phyloP scores from a whole-genome alignment of 2,329 filamentous ascomycete species.

The Aspergillus sp. region DNA sequence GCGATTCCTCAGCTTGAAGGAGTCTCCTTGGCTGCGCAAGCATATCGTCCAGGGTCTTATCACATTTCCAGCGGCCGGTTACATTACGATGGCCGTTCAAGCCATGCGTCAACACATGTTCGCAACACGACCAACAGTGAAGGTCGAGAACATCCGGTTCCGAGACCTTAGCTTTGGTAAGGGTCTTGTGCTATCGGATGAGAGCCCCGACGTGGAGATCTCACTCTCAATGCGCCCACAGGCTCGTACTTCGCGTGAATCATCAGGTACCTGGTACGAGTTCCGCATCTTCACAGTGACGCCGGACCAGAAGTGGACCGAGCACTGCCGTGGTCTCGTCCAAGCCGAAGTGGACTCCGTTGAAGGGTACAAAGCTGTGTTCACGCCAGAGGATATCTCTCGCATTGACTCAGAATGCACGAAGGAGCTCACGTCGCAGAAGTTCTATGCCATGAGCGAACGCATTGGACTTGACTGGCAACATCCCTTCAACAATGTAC shows the following conservation, averaged over 20 bases:
- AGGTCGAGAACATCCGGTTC: constrained; percentile 4
- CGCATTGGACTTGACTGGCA: constrained; percentile 12
- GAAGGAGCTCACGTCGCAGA: constrained; percentile 2
- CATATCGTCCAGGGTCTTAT: constrained; percentile 12
- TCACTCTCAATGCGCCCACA: constrained; percentile 7
- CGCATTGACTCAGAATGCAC: constrained; percentile 8
- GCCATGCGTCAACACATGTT: constrained; percentile 8
- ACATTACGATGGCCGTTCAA: constrained; percentile 12
- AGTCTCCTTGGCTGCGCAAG: constrained; percentile 12
- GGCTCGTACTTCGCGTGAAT: constrained; percentile 7
- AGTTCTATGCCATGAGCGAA: constrained; percentile 13
- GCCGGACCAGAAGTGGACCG: constrained; percentile 8
- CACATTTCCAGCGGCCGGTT: constrained; percentile 14
- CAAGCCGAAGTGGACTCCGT: constrained; percentile 13
- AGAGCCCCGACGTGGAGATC: neutral
- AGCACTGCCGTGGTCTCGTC: constrained; percentile 14
- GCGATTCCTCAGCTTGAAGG: constrained; percentile 8
- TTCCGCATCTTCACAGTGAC: constrained; percentile 13
- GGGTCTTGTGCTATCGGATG: constrained; percentile 10
- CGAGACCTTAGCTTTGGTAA: constrained; percentile 14
- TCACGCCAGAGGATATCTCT: neutral
- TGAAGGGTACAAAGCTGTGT: neutral
- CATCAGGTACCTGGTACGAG: constrained; percentile 9
- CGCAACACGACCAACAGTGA: neutral
- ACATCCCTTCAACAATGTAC: constrained; percentile 12